A percentile compares a stretch with the other conserved stretches of the same genome.
phyloP scores from a whole-genome alignment of 164 flowering plant species.

The Sextonia rubra region DNA sequence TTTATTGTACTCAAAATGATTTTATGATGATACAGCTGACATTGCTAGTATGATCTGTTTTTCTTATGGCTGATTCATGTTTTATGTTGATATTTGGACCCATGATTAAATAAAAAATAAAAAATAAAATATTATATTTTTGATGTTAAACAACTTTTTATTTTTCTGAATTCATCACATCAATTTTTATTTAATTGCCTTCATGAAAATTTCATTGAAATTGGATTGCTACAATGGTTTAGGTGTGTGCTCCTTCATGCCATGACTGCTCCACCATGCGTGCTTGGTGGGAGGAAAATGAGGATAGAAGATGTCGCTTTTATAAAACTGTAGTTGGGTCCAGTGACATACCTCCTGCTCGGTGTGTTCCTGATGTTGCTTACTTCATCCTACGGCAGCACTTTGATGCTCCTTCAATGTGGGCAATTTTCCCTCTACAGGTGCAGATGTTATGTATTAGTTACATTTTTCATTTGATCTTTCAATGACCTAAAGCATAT shows the following conservation, averaged over 20 bases:
- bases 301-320: conserved; percentile 71
- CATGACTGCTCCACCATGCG: conserved; percentile 97
- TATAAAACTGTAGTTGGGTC: conserved; percentile 63
- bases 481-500: background rate
- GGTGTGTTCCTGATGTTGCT: conserved; percentile 76
- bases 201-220: background rate
- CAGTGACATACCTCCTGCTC: conserved; percentile 58
- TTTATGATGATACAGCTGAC: too few relatives aligned
- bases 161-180: background rate
- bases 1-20: too few relatives aligned
- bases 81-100: too few relatives aligned
- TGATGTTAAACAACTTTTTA: background rate
- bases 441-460: conserved; percentile 29
- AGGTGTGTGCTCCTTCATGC: conserved; percentile 99
- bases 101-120: too few relatives aligned
- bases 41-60: too few relatives aligned
- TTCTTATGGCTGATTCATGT: too few relatives aligned
- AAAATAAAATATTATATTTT: too few relatives aligned
- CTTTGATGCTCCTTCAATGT: conserved; percentile 95
- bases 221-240: conserved; percentile 1
- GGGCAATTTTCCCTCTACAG: conserved; percentile 99
- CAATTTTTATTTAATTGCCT: background rate
- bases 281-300: conserved; percentile 99
- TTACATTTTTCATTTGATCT: background rate
- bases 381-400: conserved; percentile 66